Conservation (phyloP, 2,329 filamentous ascomycete species). For the Curvularia sp. region DNA sequence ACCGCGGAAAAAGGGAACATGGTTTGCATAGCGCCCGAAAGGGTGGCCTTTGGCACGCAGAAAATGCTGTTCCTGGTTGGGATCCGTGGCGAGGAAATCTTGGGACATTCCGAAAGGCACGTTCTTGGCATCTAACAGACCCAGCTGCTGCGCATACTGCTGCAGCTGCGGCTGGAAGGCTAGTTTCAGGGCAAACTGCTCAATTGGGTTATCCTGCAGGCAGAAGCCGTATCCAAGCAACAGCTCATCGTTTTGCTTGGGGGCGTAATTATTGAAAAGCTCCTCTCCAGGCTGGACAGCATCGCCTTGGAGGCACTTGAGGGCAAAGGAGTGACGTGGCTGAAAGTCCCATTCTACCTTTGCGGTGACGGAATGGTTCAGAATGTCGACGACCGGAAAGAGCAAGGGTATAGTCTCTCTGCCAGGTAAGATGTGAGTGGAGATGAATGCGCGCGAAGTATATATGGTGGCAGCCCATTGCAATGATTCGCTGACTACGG, state of each 20-base stretch:
- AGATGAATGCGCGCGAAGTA: constrained; percentile 60
- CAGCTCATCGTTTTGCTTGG: constrained; percentile 61
- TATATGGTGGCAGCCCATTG: constrained; percentile 61
- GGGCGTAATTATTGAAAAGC: constrained; percentile 62
- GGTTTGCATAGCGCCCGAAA: constrained; percentile 44
- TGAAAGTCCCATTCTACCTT: constrained; percentile 57
- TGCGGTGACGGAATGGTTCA: constrained; percentile 57
- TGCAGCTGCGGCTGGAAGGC: constrained; percentile 48
- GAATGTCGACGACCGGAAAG: constrained; percentile 58
- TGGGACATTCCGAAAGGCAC: constrained; percentile 39
- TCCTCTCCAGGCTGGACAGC: constrained; percentile 49
- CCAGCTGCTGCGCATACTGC: constrained; percentile 27
- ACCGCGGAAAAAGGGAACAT: constrained; percentile 41
- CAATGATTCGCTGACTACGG: constrained; percentile 53
- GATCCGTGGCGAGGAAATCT: constrained; percentile 28
- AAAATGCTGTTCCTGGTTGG: constrained; percentile 41
- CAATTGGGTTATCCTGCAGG: constrained; percentile 55
- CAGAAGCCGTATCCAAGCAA: constrained; percentile 62
- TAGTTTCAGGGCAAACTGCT: constrained; percentile 55
- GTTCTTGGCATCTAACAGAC: constrained; percentile 24
- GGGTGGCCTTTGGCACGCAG: constrained; percentile 44
- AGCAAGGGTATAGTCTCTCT: constrained; percentile 50
- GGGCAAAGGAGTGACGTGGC: constrained; percentile 44
- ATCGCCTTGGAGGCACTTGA: constrained; percentile 49
- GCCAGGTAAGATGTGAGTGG: constrained; percentile 43